Evolutionary conservation across 2,329 filamentous ascomycete genomes (phyloP).

Genomic region (Cephalotrichum gorgonifer): DNA sequence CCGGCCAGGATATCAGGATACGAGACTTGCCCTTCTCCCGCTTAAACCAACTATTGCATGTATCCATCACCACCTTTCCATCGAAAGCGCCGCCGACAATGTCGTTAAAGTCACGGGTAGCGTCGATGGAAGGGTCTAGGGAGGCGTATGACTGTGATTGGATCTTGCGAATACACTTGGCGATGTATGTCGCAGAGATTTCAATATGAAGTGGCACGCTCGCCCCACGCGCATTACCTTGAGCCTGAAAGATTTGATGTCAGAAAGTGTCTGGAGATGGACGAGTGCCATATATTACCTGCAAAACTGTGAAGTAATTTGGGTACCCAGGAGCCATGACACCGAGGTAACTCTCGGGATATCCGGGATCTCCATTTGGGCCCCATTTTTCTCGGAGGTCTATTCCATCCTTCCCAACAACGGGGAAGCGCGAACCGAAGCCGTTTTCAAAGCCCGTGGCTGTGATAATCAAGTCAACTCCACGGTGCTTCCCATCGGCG

Average conservation of each 20-base stretch:
- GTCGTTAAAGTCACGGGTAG: too few relatives aligned
- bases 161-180: too few relatives aligned
- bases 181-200: too few relatives aligned
- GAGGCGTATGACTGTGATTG: too few relatives aligned
- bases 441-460: neutral
- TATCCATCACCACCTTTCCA: neutral
- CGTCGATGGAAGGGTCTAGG: too few relatives aligned
- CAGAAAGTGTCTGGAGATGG: neutral
- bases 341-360: neutral
- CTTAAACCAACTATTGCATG: slow-evolving; percentile 4
- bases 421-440: neutral
- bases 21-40: neutral
- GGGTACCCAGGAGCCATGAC: neutral
- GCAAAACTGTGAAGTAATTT: neutral
- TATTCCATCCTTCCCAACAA: neutral
- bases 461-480: neutral
- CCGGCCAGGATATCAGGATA: slow-evolving; percentile 3
- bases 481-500: neutral
- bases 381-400: neutral
- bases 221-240: neutral
- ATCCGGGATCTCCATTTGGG: neutral
- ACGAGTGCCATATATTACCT: too few relatives aligned
- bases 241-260: neutral
- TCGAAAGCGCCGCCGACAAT: neutral
- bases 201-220: too few relatives aligned